Evolutionary conservation across 2,329 filamentous ascomycete genomes (phyloP).

Genomic region (Neonectria hederae): DNA sequence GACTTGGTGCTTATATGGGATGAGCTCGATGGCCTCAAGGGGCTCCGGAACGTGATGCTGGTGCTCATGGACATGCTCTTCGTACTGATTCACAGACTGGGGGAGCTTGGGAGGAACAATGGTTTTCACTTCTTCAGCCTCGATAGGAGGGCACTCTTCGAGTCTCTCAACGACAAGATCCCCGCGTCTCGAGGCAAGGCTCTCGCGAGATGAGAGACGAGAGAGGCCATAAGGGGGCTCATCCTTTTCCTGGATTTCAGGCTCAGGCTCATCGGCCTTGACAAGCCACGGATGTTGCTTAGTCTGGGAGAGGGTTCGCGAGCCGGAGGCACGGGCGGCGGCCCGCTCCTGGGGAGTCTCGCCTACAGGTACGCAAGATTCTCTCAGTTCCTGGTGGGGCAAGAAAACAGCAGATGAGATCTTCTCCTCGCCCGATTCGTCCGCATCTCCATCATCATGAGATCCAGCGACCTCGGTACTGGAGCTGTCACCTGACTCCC

Average conservation of each 20-base stretch:
- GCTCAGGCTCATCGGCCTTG: constrained; percentile 63
- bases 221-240: constrained; percentile 37
- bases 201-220: constrained; percentile 44
- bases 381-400: constrained; percentile 71
- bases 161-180: constrained; percentile 48
- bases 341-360: constrained; percentile 46
- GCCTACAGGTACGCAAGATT: constrained; percentile 39
- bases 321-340: constrained; percentile 58
- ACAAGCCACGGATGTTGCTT: constrained; percentile 64
- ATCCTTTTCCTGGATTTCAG: constrained; percentile 41
- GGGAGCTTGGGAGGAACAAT: constrained; percentile 45
- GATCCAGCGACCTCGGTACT: constrained; percentile 48
- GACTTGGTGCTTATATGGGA: constrained; percentile 97
- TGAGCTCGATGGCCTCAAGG: constrained; percentile 91
- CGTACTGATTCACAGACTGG: constrained; percentile 53
- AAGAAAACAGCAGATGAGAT: constrained; percentile 88
- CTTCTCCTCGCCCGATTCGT: constrained; percentile 80
- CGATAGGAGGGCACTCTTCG: constrained; percentile 52
- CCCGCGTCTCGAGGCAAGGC: constrained; percentile 39
- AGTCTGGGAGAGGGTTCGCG: constrained; percentile 53
- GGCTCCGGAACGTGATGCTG: constrained; percentile 66
- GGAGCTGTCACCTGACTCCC: constrained; percentile 52
- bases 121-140: constrained; percentile 55
- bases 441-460: constrained; percentile 51
- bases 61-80: constrained; percentile 62